These are phyloP conservation scores for Naematelia encephala DNA, from an alignment of 768 basidiomycete genomes.

Conservation along the genomic window DNA sequence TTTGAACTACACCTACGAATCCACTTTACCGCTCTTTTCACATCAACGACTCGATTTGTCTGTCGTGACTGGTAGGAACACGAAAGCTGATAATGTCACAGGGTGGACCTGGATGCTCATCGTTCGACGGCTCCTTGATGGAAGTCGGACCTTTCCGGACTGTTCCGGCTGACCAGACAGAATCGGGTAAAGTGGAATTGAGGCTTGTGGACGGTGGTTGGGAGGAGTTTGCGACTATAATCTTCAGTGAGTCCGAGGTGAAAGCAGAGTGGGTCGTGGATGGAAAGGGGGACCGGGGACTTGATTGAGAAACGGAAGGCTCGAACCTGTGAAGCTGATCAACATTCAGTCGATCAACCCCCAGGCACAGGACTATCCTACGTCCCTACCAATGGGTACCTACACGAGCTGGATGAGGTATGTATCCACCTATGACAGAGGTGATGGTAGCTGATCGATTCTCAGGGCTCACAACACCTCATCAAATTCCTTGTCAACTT, in stretches of 20 bases:
- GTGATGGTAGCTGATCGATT: not conserved
- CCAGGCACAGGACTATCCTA: constrained; percentile 94
- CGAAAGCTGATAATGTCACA: constrained; percentile 45
- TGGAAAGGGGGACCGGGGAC: not conserved
- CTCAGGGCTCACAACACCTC: constrained; percentile 72
- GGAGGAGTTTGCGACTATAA: constrained; percentile 94
- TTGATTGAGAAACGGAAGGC: not conserved
- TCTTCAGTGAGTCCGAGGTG: constrained; percentile 67
- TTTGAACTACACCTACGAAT: too few species aligned
- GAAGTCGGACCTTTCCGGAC: constrained; percentile 86
- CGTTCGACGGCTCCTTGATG: constrained; percentile 97
- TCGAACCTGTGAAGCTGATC: too few species aligned
- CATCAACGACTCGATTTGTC: too few species aligned
- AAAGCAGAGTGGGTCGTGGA: not conserved
- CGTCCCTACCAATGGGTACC: constrained; percentile 76
- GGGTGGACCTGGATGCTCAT: constrained; percentile 97
- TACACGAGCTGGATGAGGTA: constrained; percentile 73
- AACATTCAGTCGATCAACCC: constrained; percentile 85
- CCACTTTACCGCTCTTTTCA: too few species aligned
- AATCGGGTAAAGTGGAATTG: constrained; percentile 65
- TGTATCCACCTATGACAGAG: constrained; percentile 3
- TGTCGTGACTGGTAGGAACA: not conserved
- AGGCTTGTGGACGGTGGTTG: constrained; percentile 79
- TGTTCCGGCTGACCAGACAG: constrained; percentile 46
- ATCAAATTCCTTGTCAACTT: constrained; percentile 82